phyloP scores from a whole-genome alignment of 2,329 filamentous ascomycete genomes.

The Sporothrix brasiliensis region DNA sequence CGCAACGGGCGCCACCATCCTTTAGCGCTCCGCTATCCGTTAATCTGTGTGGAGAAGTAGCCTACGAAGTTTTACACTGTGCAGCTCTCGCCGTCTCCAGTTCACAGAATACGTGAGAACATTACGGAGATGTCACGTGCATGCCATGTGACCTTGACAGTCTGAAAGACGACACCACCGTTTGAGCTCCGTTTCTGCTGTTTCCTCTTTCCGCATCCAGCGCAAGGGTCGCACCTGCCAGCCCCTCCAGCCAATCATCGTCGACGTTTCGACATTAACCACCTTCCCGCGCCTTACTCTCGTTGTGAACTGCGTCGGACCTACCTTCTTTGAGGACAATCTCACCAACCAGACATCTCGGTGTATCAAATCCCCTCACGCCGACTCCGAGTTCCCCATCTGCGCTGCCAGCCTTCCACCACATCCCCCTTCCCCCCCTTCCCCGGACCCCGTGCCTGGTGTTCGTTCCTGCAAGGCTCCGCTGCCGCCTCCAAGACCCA shows the following conservation, averaged over 20 bases:
- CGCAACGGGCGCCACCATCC: neutral
- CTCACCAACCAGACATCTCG: constrained; percentile 25
- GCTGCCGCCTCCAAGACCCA: constrained; percentile 11
- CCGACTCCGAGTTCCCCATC: neutral
- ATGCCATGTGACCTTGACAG: too few species aligned
- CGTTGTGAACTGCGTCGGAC: neutral
- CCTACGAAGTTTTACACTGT: neutral
- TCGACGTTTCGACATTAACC: constrained; percentile 23
- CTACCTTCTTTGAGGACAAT: constrained; percentile 13
- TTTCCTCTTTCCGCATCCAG: neutral
- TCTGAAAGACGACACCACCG: too few species aligned
- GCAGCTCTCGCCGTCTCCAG: neutral
- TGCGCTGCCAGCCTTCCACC: neutral
- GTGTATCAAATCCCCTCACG: constrained; percentile 21
- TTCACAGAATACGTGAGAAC: too few species aligned
- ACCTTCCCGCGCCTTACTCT: neutral
- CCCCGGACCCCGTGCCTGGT: too few species aligned
- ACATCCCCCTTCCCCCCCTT: neutral
- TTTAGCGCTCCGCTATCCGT: neutral
- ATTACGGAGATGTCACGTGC: neutral
- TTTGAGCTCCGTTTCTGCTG: constrained; percentile 9
- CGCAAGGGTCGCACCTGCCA: constrained; percentile 8
- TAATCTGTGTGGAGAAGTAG: neutral
- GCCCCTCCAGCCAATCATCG: constrained; percentile 22
- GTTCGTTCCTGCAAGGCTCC: constrained; percentile 11